phyloP scores from a whole-genome alignment of 2,329 filamentous ascomycete species.

The Pseudopithomyces chartarum region DNA sequence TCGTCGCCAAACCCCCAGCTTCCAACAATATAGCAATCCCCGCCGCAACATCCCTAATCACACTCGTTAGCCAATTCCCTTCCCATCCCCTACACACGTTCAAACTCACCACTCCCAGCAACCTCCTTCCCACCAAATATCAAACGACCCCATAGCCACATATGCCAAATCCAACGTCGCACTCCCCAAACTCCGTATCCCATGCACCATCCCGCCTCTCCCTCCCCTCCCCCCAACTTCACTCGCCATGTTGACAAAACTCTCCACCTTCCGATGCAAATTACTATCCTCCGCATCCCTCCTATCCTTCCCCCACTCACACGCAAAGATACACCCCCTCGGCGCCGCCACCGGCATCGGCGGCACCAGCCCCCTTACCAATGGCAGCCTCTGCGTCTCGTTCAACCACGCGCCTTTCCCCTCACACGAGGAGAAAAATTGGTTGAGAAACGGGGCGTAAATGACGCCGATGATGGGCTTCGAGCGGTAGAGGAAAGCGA shows the following conservation, averaged over 20 bases:
- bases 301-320: constrained; percentile 81
- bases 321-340: constrained; percentile 72
- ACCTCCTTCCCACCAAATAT: constrained; percentile 84
- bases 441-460: constrained; percentile 71
- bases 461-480: constrained; percentile 72
- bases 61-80: neutral
- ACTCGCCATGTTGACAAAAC: constrained; percentile 75
- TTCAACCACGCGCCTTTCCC: constrained; percentile 73
- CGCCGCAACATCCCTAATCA: constrained; percentile 72
- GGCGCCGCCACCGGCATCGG: constrained; percentile 69
- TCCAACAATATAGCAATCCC: constrained; percentile 75
- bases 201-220: constrained; percentile 79
- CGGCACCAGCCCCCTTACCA: constrained; percentile 66
- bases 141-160: constrained; percentile 74
- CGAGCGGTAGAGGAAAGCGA: constrained; percentile 67
- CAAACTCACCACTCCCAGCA: constrained; percentile 74
- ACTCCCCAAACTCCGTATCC: constrained; percentile 71
- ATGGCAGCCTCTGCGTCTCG: constrained; percentile 65
- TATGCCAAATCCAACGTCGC: constrained; percentile 77
- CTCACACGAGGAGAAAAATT: constrained; percentile 70
- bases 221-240: constrained; percentile 67
- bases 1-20: constrained; percentile 75
- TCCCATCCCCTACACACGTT: neutral
- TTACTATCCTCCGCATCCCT: constrained; percentile 70
- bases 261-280: constrained; percentile 72